A percentile compares a stretch with the other conserved stretches of the same genome.
Evolutionary conservation across 2,329 filamentous ascomycete genomes (phyloP).

Genomic region (Bipolaris oryzae): DNA sequence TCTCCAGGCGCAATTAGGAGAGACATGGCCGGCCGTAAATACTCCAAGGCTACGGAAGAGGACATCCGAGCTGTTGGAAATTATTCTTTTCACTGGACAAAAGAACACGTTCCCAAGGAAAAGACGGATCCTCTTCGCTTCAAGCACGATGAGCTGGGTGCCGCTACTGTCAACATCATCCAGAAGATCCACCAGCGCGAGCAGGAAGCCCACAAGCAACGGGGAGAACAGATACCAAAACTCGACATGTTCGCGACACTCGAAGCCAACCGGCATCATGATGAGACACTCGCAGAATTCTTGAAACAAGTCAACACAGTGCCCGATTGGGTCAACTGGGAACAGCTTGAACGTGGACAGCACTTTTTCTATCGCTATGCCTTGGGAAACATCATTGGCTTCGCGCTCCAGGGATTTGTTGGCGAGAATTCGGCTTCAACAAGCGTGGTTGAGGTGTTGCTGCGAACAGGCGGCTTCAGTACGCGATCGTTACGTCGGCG

Average conservation of each 20-base stretch:
- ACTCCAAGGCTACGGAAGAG: not conserved
- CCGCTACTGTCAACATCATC: not conserved
- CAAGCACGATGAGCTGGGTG: not conserved
- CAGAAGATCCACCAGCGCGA: not conserved
- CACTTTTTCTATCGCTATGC: constrained; percentile 1
- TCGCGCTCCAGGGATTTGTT: constrained; percentile 1
- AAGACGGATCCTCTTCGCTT: not conserved
- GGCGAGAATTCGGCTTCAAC: constrained; percentile 1
- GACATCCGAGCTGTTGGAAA: not conserved
- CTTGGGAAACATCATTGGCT: not conserved
- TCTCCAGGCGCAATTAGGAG: not conserved
- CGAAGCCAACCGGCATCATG: not conserved
- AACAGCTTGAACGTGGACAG: not conserved
- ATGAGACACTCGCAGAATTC: not conserved
- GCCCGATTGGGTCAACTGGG: constrained; percentile 1
- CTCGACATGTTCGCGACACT: not conserved
- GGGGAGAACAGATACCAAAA: not conserved
- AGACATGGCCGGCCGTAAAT: not conserved
- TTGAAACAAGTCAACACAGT: not conserved
- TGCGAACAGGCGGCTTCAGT: constrained; percentile 1
- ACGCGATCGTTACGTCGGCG: constrained; percentile 1
- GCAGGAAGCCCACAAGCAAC: not conserved
- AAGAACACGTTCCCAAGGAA: not conserved
- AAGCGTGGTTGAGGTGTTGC: constrained; percentile 2
- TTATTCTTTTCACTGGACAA: not conserved